A percentile compares a stretch with the other conserved stretches of the same genome.
These are phyloP conservation scores for Collybia sordida DNA, from an alignment of 768 basidiomycete species.

Conservation along the genomic window DNA sequence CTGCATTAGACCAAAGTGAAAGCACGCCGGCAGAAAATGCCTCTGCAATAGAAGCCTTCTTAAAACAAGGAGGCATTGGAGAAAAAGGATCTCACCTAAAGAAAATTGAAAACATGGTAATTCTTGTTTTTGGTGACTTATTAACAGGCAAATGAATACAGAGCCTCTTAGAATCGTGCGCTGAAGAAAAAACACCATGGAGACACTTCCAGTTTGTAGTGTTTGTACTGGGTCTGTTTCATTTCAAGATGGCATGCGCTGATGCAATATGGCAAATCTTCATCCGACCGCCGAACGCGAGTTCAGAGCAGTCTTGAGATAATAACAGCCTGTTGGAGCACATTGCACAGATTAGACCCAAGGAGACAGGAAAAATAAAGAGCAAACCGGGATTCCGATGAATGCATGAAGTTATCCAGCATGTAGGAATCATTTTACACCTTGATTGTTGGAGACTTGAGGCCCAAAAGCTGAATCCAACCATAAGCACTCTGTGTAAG, in stretches of 20 bases:
- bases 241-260: slow-evolving; percentile 26
- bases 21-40: background rate
- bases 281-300: too few species aligned
- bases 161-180: slow-evolving; percentile 3
- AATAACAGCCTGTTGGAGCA: slow-evolving; percentile 15
- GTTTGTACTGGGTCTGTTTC: slow-evolving; percentile 23
- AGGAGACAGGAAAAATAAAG: slow-evolving; percentile 29
- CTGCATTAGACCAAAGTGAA: background rate
- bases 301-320: slow-evolving; percentile 8
- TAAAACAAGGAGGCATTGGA: slow-evolving; percentile 19
- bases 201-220: slow-evolving; percentile 16
- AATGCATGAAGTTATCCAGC: slow-evolving; percentile 34
- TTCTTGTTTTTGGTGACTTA: slow-evolving; percentile 12
- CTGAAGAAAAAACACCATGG: slow-evolving; percentile 17
- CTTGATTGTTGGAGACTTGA: slow-evolving; percentile 31
- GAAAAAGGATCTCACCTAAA: slow-evolving; percentile 13
- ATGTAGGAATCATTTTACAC: slow-evolving; percentile 21
- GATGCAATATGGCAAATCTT: slow-evolving; percentile 22
- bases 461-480: too few species aligned
- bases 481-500: too few species aligned
- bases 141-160: slow-evolving; percentile 14
- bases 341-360: slow-evolving; percentile 21
- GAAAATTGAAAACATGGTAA: background rate
- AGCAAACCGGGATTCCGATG: slow-evolving; percentile 31
- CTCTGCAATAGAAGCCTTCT: slow-evolving; percentile 3